These are phyloP conservation scores for Penium margaritaceum DNA, from an alignment of 139 green algal genomes.

Conservation along the genomic window DNA sequence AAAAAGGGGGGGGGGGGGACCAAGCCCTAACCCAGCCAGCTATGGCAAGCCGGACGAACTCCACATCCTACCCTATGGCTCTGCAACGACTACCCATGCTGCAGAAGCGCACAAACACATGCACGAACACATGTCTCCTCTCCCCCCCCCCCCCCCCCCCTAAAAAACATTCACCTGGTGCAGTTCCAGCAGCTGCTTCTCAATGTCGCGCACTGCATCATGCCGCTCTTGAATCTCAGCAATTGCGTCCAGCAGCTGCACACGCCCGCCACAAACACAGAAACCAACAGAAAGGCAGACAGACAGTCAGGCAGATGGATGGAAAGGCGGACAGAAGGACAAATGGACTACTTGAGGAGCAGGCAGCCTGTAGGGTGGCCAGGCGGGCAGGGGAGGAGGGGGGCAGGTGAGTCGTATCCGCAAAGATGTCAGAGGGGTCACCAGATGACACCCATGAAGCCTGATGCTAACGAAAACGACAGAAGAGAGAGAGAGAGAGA, in stretches of 20 bases:
- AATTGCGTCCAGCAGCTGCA: conserved; percentile 79
- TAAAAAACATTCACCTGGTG: conserved; percentile 47
- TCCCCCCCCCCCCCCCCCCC: background rate
- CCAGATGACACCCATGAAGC: too few relatives aligned
- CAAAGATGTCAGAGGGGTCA: too few relatives aligned
- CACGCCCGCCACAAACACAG: too few relatives aligned
- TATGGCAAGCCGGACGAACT: background rate
- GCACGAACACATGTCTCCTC: background rate
- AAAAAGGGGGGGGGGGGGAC: background rate
- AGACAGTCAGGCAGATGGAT: too few relatives aligned
- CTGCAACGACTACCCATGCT: background rate
- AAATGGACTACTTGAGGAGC: too few relatives aligned
- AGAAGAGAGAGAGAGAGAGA: background rate
- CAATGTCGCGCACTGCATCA: conserved; percentile 62
- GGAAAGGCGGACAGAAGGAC: too few relatives aligned
- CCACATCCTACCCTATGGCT: background rate
- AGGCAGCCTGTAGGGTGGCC: too few relatives aligned
- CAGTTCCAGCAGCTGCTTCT: conserved; percentile 73
- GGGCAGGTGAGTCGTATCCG: too few relatives aligned
- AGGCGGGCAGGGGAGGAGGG: too few relatives aligned
- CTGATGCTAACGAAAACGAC: background rate
- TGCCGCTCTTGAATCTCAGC: conserved; percentile 91
- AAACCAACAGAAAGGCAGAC: too few relatives aligned
- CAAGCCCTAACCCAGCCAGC: background rate
- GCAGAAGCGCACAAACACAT: background rate